phyloP scores from a whole-genome alignment of 2,329 filamentous ascomycete genomes.

The Monilinia laxa region DNA sequence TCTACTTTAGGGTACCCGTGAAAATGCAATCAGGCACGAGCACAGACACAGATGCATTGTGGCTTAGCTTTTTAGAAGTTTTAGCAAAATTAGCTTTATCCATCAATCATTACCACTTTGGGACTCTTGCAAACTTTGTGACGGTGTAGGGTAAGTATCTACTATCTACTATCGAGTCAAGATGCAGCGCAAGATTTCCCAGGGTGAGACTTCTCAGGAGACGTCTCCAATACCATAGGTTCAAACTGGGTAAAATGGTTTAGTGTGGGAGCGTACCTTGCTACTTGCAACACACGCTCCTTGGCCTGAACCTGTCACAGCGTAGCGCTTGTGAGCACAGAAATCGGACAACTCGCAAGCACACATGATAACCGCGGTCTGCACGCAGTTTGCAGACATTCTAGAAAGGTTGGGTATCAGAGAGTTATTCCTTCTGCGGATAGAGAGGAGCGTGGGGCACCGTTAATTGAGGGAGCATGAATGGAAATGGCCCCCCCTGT shows the following conservation, averaged over 20 bases:
- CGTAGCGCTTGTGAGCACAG: conserved; percentile 11
- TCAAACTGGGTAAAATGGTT: conserved; percentile 3
- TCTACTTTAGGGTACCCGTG: conserved; percentile 2
- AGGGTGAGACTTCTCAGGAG: background rate
- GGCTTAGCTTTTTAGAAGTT: conserved; percentile 19
- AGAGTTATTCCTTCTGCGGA: conserved; percentile 4
- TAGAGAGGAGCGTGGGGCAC: conserved; percentile 14
- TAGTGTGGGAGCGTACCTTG: conserved; percentile 16
- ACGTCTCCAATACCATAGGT: conserved; percentile 2
- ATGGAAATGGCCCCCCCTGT: conserved; percentile 16
- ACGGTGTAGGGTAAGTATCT: conserved; percentile 19
- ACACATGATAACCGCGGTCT: conserved; percentile 17
- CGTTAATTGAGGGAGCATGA: conserved; percentile 17
- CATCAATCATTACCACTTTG: background rate
- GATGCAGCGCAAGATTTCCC: conserved; percentile 13
- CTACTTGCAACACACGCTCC: conserved; percentile 5
- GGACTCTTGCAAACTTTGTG: conserved; percentile 7
- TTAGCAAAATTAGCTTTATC: conserved; percentile 5
- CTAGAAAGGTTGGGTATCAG: conserved; percentile 6
- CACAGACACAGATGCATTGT: conserved; percentile 17
- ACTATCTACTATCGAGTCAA: conserved; percentile 9
- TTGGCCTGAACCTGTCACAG: conserved; percentile 8
- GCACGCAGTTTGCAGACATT: conserved; percentile 7
- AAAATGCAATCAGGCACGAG: conserved; percentile 11
- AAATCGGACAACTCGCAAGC: conserved; percentile 13